These are phyloP conservation scores for Friedmanniomyces endolithicus DNA, from an alignment of 495 filamentous ascomycete genomes.

Conservation along the genomic window DNA sequence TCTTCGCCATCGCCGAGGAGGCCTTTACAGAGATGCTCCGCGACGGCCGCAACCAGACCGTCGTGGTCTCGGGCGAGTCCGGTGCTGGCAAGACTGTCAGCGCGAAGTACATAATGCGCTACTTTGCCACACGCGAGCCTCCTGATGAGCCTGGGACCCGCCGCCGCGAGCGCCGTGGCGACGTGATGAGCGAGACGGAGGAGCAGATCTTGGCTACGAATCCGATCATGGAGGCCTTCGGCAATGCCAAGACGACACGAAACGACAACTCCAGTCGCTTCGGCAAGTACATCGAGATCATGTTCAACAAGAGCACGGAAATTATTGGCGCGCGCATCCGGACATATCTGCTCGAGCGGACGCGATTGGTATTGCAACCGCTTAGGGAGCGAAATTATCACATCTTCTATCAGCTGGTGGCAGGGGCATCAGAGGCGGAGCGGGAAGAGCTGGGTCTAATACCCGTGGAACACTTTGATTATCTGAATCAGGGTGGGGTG, in stretches of 20 bases:
- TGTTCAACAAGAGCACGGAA: constrained; percentile 91
- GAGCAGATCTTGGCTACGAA: constrained; percentile 97
- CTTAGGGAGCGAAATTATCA: constrained; percentile 98
- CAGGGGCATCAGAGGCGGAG: constrained; percentile 80
- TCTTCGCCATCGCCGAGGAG: constrained; percentile 98
- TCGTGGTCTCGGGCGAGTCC: constrained; percentile 96
- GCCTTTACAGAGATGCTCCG: constrained; percentile 99
- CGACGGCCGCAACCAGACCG: constrained; percentile 90
- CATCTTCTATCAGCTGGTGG: constrained; percentile 96
- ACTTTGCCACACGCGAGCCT: constrained; percentile 95
- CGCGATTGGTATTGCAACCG: constrained; percentile 94
- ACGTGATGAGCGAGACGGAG: constrained; percentile 94
- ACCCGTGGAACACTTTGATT: constrained; percentile 82
- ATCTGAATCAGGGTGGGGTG: constrained; percentile 88
- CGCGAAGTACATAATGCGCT: constrained; percentile 99
- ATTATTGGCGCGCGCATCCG: constrained; percentile 97
- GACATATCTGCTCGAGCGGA: constrained; percentile 90
- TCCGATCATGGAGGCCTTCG: constrained; percentile 99
- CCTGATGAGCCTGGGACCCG: constrained; percentile 76
- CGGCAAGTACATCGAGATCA: constrained; percentile 99
- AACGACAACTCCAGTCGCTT: constrained; percentile 99
- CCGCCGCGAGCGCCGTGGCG: constrained; percentile 55
- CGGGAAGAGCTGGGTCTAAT: constrained; percentile 62
- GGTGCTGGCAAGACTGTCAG: constrained; percentile 98
- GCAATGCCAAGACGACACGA: constrained; percentile 95